Percentiles rank a stretch among this genome's conserved stretches.
These are phyloP conservation scores for Aspergillus novoparasiticus DNA, from an alignment of 2,329 filamentous ascomycete species.

Conservation along the genomic window DNA sequence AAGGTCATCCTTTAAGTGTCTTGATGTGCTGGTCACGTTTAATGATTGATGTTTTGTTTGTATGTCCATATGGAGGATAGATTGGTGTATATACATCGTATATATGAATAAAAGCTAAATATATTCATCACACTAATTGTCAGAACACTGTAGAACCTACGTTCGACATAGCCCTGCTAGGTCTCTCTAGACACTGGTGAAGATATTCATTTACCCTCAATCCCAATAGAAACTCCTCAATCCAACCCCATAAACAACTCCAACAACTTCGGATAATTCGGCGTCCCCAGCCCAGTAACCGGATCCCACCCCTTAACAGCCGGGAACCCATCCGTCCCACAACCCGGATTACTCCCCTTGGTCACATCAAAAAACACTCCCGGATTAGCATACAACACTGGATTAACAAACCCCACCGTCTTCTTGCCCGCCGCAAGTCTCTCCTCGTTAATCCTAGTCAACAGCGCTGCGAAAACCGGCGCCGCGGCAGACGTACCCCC, in stretches of 20 bases:
- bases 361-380: slow-evolving; percentile 37
- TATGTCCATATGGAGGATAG: slow-evolving; percentile 3
- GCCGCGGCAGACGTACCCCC: slow-evolving; percentile 50
- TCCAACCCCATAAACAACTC: not conserved
- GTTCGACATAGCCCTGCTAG: not conserved
- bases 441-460: slow-evolving; percentile 59
- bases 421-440: slow-evolving; percentile 53
- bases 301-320: slow-evolving; percentile 34
- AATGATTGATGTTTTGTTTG: slow-evolving; percentile 5
- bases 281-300: slow-evolving; percentile 39
- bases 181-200: too few relatives aligned
- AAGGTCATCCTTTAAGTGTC: slow-evolving; percentile 46
- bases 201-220: too few relatives aligned
- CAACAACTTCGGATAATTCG: slow-evolving; percentile 6
- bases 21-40: slow-evolving; percentile 21
- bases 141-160: not conserved
- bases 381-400: slow-evolving; percentile 35
- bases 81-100: slow-evolving; percentile 2
- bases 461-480: slow-evolving; percentile 57
- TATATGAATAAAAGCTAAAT: slow-evolving; percentile 2
- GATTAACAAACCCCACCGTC: slow-evolving; percentile 59
- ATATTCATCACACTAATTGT: not conserved
- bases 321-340: slow-evolving; percentile 32
- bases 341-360: slow-evolving; percentile 33
- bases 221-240: not conserved